Base-by-base conservation (phyloP, 164 flowering plant genomes). In the Berberis vulgaris region DNA sequence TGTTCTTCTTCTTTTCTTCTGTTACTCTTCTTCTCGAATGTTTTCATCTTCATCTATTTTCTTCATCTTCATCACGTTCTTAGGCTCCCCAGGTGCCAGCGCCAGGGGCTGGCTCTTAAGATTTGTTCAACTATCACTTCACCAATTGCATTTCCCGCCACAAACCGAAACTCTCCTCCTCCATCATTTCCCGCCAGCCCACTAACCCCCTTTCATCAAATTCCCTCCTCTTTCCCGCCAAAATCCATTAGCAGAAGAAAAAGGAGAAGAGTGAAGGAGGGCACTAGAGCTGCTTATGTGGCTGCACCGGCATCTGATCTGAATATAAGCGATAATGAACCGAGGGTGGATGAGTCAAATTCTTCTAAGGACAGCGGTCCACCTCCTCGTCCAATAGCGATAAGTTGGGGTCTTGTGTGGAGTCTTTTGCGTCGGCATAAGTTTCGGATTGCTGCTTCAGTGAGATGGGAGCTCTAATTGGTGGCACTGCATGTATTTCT, bases 281-380 rank as follows among this genome's bases (percentile, higher is more conserved):
- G 11, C n/a, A 12, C 39, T 43, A 49, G 54, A n/a, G 53, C 59
- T 38, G 97, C 94, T 44, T 84, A 86, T 66, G 76, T 86, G 10
- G 72, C 86, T 11, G 93, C 91, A 8, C 95, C 87, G 2, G 88
- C 91, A 50, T 83, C 86, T 45, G 96, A 88, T 67, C 82, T 89
- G 3, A 69, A 67, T 41, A 69, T 77, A 6, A 71, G 68, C 57
- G 86, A 82, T 8, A 57, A 71, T n/a, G 83, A 74, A 43, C 77
- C 77, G 63, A 74, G 67, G 10, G 6, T 75, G 2, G 74, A 84
- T 38, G 80, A 47, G 40, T 73, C 71, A 47, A 72, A 26, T 46
- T 63, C 54, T 41, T n/a, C 46, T 53, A 64, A 49, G 43, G 54
- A 62, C 1, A 68, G 9, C 41, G 60, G 41, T 59, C 49, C 80